These are phyloP conservation scores for Didymella exigua DNA, from an alignment of 2,329 filamentous ascomycete genomes.

Conservation along the genomic window DNA sequence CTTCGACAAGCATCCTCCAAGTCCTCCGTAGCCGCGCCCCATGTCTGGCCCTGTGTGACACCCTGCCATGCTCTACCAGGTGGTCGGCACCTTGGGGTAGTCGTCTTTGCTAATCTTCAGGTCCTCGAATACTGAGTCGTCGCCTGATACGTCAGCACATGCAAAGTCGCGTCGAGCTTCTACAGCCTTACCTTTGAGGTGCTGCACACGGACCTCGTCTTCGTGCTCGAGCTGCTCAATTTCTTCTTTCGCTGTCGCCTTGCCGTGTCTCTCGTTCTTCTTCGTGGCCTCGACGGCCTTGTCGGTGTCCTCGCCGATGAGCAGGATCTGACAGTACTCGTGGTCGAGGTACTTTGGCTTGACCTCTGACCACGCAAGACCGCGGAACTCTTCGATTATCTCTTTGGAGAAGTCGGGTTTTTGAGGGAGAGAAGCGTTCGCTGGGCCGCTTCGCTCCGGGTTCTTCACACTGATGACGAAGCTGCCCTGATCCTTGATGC, in stretches of 20 bases:
- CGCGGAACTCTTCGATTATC: conserved; percentile 73
- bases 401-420: conserved; percentile 72
- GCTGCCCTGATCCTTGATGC: conserved; percentile 72
- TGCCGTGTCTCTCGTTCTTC: conserved; percentile 61
- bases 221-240: conserved; percentile 77
- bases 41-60: background rate
- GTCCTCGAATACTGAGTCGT: conserved; percentile 66
- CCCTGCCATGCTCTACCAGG: conserved; percentile 44
- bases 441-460: conserved; percentile 70
- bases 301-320: conserved; percentile 72
- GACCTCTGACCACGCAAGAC: conserved; percentile 75
- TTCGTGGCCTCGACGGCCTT: conserved; percentile 63
- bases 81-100: conserved; percentile 53
- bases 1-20: too few relatives aligned
- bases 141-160: conserved; percentile 49
- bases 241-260: conserved; percentile 71
- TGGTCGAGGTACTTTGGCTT: conserved; percentile 77
- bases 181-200: conserved; percentile 57
- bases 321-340: conserved; percentile 74
- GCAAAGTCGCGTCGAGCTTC: conserved; percentile 4
- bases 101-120: conserved; percentile 65
- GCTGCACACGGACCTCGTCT: conserved; percentile 69
- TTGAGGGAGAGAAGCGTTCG: conserved; percentile 66
- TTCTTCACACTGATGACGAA: conserved; percentile 84
- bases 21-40: too few relatives aligned